These are phyloP conservation scores for Rosa lucieae DNA, from an alignment of 306 rosid species.

Conservation along the genomic window DNA sequence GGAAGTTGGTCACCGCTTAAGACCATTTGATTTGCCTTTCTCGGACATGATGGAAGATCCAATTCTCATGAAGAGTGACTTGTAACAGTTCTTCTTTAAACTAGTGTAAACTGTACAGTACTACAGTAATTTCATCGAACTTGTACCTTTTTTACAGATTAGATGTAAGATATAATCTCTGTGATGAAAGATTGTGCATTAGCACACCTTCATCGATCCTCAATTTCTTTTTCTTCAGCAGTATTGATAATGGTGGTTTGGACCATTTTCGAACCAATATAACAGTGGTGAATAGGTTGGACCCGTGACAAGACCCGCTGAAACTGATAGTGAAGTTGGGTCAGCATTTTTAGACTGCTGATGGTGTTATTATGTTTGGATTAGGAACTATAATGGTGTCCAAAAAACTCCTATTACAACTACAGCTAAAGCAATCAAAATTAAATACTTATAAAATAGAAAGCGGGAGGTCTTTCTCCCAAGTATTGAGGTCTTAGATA, in stretches of 20 bases:
- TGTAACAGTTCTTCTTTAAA: background rate
- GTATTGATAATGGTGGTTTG: too few relatives aligned
- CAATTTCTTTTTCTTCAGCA: background rate
- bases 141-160: background rate
- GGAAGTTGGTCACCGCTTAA: background rate
- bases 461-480: too few relatives aligned
- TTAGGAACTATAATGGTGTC: too few relatives aligned
- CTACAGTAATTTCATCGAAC: background rate
- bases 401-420: too few relatives aligned
- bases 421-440: too few relatives aligned
- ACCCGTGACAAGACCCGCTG: too few relatives aligned
- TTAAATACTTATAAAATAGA: too few relatives aligned
- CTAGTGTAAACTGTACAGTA: background rate
- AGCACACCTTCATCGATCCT: background rate
- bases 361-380: background rate
- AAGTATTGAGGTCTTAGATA: too few relatives aligned
- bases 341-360: background rate
- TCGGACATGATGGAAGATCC: background rate
- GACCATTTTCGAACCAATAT: too few relatives aligned
- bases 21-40: background rate
- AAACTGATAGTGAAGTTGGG: too few relatives aligned
- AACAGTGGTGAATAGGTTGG: too few relatives aligned
- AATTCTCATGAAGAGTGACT: background rate
- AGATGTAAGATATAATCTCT: background rate
- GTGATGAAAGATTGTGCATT: background rate